A percentile compares a stretch with the other conserved stretches of the same genome.
phyloP scores from a whole-genome alignment of 192 early-diverging fungal genomes.

The Gryganskiella cystojenkinii region DNA sequence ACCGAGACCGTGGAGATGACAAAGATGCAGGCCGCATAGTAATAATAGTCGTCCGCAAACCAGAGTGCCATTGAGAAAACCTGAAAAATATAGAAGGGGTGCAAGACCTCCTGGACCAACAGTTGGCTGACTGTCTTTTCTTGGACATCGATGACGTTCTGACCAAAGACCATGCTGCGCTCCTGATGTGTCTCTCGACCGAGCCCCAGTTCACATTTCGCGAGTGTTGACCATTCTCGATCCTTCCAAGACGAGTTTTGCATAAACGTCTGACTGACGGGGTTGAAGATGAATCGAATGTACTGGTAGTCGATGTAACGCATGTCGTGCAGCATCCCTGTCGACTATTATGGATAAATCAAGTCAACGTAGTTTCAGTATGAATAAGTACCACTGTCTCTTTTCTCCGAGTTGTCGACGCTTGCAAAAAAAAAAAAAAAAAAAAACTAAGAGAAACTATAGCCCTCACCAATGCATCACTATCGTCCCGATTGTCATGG shows the following conservation, averaged over 20 bases:
- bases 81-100: slow-evolving; percentile 89
- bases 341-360: slow-evolving; percentile 2
- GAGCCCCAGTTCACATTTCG: slow-evolving; percentile 63
- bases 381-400: no score
- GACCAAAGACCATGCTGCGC: slow-evolving; percentile 75
- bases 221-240: slow-evolving; percentile 55
- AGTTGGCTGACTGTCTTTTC: slow-evolving; percentile 70
- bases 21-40: slow-evolving; percentile 94
- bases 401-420: no score
- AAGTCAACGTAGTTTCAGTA: no score
- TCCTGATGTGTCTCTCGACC: slow-evolving; percentile 60
- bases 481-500: slow-evolving; percentile 10
- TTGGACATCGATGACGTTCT: slow-evolving; percentile 78
- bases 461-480: slow-evolving; percentile 11
- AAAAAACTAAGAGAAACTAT: background rate
- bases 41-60: slow-evolving; percentile 94
- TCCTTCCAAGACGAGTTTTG: slow-evolving; percentile 65
- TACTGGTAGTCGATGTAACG: slow-evolving; percentile 65
- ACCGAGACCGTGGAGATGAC: slow-evolving; percentile 86
- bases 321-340: slow-evolving; percentile 55
- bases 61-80: slow-evolving; percentile 80
- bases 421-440: background rate
- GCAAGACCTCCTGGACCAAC: slow-evolving; percentile 77
- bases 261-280: slow-evolving; percentile 56
- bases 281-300: slow-evolving; percentile 64